These are phyloP conservation scores for Medicago truncatula DNA, from an alignment of 306 rosid species.

Conservation along the genomic window DNA sequence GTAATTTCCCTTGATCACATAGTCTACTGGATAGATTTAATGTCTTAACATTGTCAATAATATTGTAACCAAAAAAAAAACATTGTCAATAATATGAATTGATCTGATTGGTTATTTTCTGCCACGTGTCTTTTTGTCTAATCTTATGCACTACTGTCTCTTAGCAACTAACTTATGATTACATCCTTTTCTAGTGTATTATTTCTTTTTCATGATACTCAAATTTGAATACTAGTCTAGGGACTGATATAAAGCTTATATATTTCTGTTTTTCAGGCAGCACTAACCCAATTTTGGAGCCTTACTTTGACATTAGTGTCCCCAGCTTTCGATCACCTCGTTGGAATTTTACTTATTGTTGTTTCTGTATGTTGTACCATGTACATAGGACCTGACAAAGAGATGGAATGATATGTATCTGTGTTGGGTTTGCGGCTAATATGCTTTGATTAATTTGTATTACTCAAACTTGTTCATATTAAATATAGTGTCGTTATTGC, in stretches of 20 bases:
- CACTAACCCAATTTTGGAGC: conserved; percentile 64
- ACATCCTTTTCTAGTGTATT: not conserved
- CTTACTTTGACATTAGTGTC: conserved; percentile 51
- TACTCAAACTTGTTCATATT: conserved; percentile 33
- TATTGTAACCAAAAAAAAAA: too few relatives aligned
- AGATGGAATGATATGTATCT: conserved; percentile 50
- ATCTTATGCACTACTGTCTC: not conserved
- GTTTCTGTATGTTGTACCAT: conserved; percentile 68
- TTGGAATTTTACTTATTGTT: conserved; percentile 65
- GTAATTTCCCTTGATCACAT: not conserved
- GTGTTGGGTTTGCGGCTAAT: conserved; percentile 18
- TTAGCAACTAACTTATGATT: conserved; percentile 3
- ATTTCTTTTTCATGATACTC: not conserved
- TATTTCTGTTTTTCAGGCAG: conserved; percentile 60
- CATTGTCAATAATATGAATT: too few relatives aligned
- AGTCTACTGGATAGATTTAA: not conserved
- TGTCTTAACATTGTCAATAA: too few relatives aligned
- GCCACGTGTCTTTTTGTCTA: not conserved
- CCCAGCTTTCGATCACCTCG: conserved; percentile 60
- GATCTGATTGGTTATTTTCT: too few relatives aligned
- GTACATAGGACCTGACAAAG: conserved; percentile 82
- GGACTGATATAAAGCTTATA: conserved; percentile 11
- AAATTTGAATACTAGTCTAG: not conserved
- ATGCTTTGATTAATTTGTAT: conserved; percentile 30
- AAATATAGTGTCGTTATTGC: not conserved